phyloP scores from a whole-genome alignment of 768 basidiomycete genomes.

The Termitomyces heimii region DNA sequence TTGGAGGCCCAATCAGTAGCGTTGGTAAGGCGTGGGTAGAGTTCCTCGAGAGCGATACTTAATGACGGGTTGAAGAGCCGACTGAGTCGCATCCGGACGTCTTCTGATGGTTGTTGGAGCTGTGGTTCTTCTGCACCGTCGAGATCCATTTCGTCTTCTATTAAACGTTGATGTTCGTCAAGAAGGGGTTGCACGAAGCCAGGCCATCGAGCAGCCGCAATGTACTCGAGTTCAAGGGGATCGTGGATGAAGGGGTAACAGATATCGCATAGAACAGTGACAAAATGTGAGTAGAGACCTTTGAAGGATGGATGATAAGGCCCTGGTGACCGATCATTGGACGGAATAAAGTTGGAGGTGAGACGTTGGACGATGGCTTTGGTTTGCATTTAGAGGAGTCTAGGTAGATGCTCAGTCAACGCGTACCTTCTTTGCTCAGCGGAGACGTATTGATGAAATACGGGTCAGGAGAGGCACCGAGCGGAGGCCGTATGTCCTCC shows the following conservation, averaged over 20 bases:
- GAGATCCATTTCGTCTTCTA: constrained; percentile 16
- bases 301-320: constrained; percentile 51
- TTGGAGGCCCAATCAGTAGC: constrained; percentile 55
- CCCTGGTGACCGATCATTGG: constrained; percentile 4
- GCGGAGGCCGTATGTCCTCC: constrained; percentile 65
- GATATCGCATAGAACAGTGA: constrained; percentile 48
- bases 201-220: constrained; percentile 77
- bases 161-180: constrained; percentile 31
- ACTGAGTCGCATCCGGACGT: constrained; percentile 60
- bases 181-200: constrained; percentile 69
- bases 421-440: constrained; percentile 51
- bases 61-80: constrained; percentile 60
- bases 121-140: constrained; percentile 16
- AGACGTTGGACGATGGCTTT: constrained; percentile 31
- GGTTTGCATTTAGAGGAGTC: not conserved
- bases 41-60: constrained; percentile 52
- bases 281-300: constrained; percentile 61
- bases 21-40: constrained; percentile 64
- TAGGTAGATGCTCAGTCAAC: not conserved
- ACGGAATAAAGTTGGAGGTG: constrained; percentile 28
- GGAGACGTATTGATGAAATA: constrained; percentile 55
- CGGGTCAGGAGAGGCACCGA: constrained; percentile 70
- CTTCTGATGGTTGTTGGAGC: constrained; percentile 38
- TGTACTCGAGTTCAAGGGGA: constrained; percentile 65
- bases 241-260: constrained; percentile 64